Base-by-base conservation (phyloP, 2,329 filamentous ascomycete species). In the Microcera coccophila region DNA sequence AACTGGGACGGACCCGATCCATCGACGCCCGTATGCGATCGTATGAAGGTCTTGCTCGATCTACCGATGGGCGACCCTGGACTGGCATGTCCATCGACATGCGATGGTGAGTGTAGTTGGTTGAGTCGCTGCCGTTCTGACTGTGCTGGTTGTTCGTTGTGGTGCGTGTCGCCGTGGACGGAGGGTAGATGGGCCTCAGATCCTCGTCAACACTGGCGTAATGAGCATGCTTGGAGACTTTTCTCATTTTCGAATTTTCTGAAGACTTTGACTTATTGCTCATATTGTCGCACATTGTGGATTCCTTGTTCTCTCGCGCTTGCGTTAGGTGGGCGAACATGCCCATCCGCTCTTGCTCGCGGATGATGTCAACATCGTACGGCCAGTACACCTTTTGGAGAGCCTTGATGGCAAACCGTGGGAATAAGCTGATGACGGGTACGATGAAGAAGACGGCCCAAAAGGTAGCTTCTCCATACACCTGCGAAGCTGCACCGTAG, bases 371-470 rank as follows among this genome's bases (percentile, higher is more conserved):
- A 45, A 96, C 84, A 59, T 98, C 93, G 54, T 85, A 84, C 4
- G 93, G 93, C 65, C 85, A 87, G 69, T 90, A 97, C 41, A 95
- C 86, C 69, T 98, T 98, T 66, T 97, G 93, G 38, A 93, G 69
- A 22, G 84, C 75, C 70, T 98, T 98, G 70, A 87, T 76, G 36
- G 81, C 78, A 64, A 97, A 95, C 19, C 93, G 84, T 10, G 93
- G 93, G 45, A 95, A 81, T 38, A 98, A 71, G 65, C 87, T 91
- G 42, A 95, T 79, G 50, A 89, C 76, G 1, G 90, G 81, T 2
- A 87, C 89, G 42, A 96, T 71, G 38, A 93, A 73, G 41, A 88
- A 81, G 36, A 88, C 75, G 15, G 87, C 83, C 93, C 93, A 98
- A 71, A 96, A 98, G 1, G 82, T 82, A 33, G 91, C 73, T 47